Evolutionary conservation across 2,329 filamentous ascomycete genomes (phyloP).

Genomic region (Cercospora brassicicola): DNA sequence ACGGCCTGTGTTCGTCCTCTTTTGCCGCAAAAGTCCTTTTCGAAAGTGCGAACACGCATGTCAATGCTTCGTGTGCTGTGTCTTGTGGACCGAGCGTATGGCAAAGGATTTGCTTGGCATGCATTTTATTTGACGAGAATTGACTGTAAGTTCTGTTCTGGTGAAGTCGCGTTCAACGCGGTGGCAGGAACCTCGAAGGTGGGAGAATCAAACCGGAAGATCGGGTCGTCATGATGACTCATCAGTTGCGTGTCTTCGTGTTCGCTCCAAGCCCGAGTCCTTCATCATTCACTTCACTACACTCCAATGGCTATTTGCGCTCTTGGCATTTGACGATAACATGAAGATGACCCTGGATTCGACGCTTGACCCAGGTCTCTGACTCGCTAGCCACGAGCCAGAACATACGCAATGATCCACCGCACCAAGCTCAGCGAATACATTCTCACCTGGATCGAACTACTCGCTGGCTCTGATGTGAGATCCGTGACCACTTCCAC

Average conservation of each 20-base stretch:
- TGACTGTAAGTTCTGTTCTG: not conserved
- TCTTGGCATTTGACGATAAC: not conserved
- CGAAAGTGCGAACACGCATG: not conserved
- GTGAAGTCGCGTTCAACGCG: not conserved
- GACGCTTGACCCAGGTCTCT: not conserved
- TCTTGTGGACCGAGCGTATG: not conserved
- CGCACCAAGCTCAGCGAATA: not conserved
- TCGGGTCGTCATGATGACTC: not conserved
- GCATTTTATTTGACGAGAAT: not conserved
- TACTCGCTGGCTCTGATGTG: not conserved
- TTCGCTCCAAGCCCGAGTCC: not conserved
- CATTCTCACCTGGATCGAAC: not conserved
- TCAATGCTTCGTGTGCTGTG: not conserved
- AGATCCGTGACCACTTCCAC: not conserved
- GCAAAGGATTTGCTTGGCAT: not conserved
- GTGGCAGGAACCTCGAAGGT: not conserved
- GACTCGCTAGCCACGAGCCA: not conserved
- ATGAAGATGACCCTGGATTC: not conserved
- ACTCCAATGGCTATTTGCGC: not conserved
- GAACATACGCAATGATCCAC: not conserved
- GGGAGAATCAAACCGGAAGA: not conserved
- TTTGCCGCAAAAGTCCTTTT: not conserved
- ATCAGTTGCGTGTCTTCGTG: not conserved
- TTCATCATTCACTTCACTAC: not conserved
- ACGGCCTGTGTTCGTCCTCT: not conserved